phyloP scores from a whole-genome alignment of 2,329 filamentous ascomycete genomes.

The Diaporthe sp. region DNA sequence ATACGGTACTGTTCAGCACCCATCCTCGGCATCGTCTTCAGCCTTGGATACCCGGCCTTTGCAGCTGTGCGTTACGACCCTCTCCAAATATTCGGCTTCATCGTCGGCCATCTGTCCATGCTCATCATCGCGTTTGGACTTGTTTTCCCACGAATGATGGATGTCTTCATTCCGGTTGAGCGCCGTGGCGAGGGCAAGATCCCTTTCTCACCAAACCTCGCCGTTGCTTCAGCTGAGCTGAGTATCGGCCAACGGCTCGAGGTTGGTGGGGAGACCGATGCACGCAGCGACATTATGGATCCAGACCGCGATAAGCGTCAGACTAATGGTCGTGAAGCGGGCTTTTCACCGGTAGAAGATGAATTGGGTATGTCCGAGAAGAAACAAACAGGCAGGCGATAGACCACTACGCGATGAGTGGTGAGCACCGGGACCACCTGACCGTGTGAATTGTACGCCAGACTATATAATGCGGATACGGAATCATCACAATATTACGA shows the following conservation, averaged over 20 bases:
- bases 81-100: not conserved
- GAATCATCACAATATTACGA: no score
- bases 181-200: slow-evolving; percentile 3
- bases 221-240: slow-evolving; percentile 1
- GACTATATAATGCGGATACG: no score
- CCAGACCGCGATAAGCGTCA: not conserved
- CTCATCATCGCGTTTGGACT: slow-evolving; percentile 1
- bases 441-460: no score
- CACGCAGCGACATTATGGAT: not conserved
- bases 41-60: not conserved
- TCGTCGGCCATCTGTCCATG: not conserved
- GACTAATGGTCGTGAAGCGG: not conserved
- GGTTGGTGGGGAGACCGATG: not conserved
- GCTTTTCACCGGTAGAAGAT: not conserved
- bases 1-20: not conserved
- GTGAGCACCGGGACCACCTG: not conserved
- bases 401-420: not conserved
- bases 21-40: slow-evolving; percentile 14
- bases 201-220: not conserved
- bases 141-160: not conserved
- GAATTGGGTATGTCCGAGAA: not conserved
- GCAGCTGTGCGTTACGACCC: not conserved
- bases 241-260: not conserved
- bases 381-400: not conserved
- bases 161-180: not conserved